Base-by-base conservation (phyloP, 768 basidiomycete species). In the Russula virescens region DNA sequence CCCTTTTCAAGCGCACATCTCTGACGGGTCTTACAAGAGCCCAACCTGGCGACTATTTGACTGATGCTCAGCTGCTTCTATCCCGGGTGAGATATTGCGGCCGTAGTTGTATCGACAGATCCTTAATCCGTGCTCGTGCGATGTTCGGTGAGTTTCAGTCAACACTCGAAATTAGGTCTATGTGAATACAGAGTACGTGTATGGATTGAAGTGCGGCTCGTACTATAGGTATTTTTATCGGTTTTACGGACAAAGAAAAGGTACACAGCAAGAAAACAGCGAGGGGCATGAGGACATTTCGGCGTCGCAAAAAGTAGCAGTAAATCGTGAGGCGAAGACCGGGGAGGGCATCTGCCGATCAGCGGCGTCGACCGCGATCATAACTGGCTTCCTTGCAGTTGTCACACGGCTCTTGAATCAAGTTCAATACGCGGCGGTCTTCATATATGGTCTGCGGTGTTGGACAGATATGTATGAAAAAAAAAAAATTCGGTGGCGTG, bases 401-500 rank as follows among this genome's bases (percentile, higher is more conserved):
- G 5, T 86, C 86, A 74, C 87, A 88, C 60, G 80, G 76, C 61
- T 80, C 79, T 67, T 86, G 86, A 67, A 89, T 85, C 72, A 88
- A 76, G 71, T 83, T 89, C 61, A 79, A 74, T 43, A 89, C 83
- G 45, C 79, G 78, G 58, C 81, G 78, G 67, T 87, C 85, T 53
- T 65, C 62, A 63, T 68, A 71, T 28, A 65, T 68, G 31, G 40
- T 51, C 68, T 65, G 51, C 68, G 70, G n/a, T 18, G 52, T 38
- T 11, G 38, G 13, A 38, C 38, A 38, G 38, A 38, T 38, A 38
- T 11, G 2, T 38, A 38, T 38, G 13, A 38, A 7, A 56, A 45
- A 19, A 16, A 14, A 49, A n/a, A 7, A 14, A 13, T 11, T 11
- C 2, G 23, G 45, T 52, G 51, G 45, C 25, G 61, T 58, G 53